Evolutionary conservation across 2,329 filamentous ascomycete species (phyloP).

Genomic region (Coleophoma cylindrospora): DNA sequence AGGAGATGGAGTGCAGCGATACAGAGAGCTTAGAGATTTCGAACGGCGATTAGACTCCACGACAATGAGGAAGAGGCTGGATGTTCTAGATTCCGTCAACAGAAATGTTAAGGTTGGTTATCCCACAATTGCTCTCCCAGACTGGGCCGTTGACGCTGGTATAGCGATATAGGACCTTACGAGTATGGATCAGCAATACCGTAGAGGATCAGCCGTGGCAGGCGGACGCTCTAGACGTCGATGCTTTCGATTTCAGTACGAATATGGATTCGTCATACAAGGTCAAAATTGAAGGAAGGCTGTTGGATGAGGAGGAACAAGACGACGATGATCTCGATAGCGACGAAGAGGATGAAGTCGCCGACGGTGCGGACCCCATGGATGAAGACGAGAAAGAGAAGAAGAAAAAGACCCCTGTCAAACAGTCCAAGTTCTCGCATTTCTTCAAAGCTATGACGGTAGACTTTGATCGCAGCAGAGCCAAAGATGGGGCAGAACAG

Average conservation of each 20-base stretch:
- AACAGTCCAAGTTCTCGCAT: constrained; percentile 61
- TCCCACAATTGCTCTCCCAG: background rate
- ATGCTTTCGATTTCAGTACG: constrained; percentile 77
- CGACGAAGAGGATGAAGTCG: constrained; percentile 38
- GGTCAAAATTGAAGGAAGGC: constrained; percentile 85
- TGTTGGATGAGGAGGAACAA: constrained; percentile 67
- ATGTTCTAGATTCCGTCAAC: constrained; percentile 78
- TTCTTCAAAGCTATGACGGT: constrained; percentile 80
- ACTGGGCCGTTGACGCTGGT: constrained; percentile 8
- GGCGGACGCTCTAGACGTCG: constrained; percentile 58
- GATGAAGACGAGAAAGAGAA: constrained; percentile 51
- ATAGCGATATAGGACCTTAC: constrained; percentile 75
- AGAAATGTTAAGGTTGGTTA: constrained; percentile 61
- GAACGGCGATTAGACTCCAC: constrained; percentile 87
- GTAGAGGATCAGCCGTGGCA: constrained; percentile 96
- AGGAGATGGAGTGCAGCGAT: constrained; percentile 76
- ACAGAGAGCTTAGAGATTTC: constrained; percentile 77
- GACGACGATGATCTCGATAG: constrained; percentile 44
- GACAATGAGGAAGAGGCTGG: constrained; percentile 89
- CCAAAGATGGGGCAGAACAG: constrained; percentile 48
- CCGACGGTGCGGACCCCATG: constrained; percentile 45
- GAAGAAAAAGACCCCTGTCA: constrained; percentile 30
- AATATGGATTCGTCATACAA: constrained; percentile 76
- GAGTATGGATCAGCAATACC: constrained; percentile 93
- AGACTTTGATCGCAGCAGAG: constrained; percentile 62